These are phyloP conservation scores for Acorus gramineus DNA, from an alignment of 106 monocot species.

Conservation along the genomic window DNA sequence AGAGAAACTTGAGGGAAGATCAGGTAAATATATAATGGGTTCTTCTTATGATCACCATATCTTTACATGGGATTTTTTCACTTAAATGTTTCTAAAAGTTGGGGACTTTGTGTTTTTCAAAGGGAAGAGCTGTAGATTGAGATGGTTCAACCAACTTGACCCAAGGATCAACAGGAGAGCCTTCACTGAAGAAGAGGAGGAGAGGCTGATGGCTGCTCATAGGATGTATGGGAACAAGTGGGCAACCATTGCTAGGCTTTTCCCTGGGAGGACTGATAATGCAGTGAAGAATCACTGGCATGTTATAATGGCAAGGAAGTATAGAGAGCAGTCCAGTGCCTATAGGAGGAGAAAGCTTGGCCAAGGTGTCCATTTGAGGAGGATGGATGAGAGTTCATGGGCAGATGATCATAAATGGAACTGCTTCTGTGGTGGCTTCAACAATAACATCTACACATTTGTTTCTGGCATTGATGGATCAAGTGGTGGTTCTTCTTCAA, in stretches of 20 bases:
- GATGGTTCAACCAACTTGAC: constrained; percentile 97
- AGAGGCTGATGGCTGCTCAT: constrained; percentile 80
- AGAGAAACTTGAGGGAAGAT: constrained; percentile 78
- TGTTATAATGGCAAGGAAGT: constrained; percentile 93
- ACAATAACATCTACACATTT: background rate
- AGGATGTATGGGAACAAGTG: constrained; percentile 83
- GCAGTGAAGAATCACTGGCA: constrained; percentile 96
- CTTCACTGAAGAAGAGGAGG: constrained; percentile 82
- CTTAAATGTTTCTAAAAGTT: too few relatives aligned
- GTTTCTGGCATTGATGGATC: background rate
- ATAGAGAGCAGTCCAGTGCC: constrained; percentile 65
- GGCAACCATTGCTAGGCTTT: constrained; percentile 83
- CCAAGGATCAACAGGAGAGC: constrained; percentile 77
- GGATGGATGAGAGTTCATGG: constrained; percentile 4
- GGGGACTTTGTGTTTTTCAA: too few relatives aligned
- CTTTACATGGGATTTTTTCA: too few relatives aligned
- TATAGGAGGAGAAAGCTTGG: constrained; percentile 52
- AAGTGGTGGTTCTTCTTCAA: background rate
- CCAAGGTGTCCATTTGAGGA: constrained; percentile 25
- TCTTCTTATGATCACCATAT: too few relatives aligned
- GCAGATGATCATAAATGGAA: too few relatives aligned
- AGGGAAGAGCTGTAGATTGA: constrained; percentile 78
- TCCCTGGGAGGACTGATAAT: constrained; percentile 87
- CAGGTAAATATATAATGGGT: constrained; percentile 27
- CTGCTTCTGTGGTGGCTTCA: background rate